A percentile compares a stretch with the other conserved stretches of the same genome.
phyloP scores from a whole-genome alignment of 2,329 filamentous ascomycete genomes.

The Aspergillus glaucus region DNA sequence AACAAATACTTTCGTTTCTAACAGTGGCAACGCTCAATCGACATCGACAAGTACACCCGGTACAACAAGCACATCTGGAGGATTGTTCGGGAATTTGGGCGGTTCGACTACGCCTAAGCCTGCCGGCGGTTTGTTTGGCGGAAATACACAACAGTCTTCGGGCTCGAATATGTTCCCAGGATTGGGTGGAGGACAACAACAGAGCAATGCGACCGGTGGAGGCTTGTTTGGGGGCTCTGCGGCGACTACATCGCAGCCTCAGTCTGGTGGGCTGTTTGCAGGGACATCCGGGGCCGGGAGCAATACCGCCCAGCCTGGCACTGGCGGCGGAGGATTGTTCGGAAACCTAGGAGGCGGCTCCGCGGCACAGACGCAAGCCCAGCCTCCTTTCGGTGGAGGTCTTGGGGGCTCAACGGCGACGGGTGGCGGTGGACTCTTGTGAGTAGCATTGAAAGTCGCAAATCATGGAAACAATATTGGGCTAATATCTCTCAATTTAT shows the following conservation, averaged over 20 bases:
- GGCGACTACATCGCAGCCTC: slow-evolving; percentile 25
- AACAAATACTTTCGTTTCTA: slow-evolving; percentile 8
- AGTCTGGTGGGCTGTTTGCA: slow-evolving; percentile 20
- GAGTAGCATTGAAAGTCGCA: slow-evolving; percentile 12
- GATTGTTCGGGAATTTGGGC: slow-evolving; percentile 26
- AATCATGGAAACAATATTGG: neutral
- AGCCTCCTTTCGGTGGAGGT: slow-evolving; percentile 27
- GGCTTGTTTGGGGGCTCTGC: slow-evolving; percentile 24
- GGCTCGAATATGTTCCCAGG: slow-evolving; percentile 30
- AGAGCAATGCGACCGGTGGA: slow-evolving; percentile 18
- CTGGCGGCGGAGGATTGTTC: slow-evolving; percentile 27
- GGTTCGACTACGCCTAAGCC: slow-evolving; percentile 26
- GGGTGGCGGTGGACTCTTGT: slow-evolving; percentile 29
- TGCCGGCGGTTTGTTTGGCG: slow-evolving; percentile 26
- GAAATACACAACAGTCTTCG: slow-evolving; percentile 21
- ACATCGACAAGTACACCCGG: slow-evolving; percentile 21
- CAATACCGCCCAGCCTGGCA: slow-evolving; percentile 17
- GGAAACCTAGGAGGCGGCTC: slow-evolving; percentile 20
- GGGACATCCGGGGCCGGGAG: slow-evolving; percentile 10
- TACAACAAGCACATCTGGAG: slow-evolving; percentile 21
- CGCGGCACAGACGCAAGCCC: slow-evolving; percentile 27
- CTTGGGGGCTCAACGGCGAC: slow-evolving; percentile 22
- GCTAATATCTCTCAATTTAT: neutral
- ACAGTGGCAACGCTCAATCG: slow-evolving; percentile 25
- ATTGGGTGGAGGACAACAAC: slow-evolving; percentile 21